Base-by-base conservation (phyloP, 306 rosid species). In the Vigna radiata region DNA sequence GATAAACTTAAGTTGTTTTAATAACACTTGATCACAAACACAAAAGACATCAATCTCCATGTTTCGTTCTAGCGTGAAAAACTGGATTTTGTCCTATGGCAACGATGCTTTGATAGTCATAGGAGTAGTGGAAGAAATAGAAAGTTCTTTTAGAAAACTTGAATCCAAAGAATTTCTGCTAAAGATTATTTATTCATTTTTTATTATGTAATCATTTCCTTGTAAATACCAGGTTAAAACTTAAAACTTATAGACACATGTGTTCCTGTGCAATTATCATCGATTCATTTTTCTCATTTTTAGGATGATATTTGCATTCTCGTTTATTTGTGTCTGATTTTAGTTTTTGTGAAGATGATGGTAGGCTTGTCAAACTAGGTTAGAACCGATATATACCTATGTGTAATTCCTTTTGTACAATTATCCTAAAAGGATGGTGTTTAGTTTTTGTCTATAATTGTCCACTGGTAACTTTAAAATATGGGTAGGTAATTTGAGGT, bases 401-500 rank as follows among this genome's bases (percentile, higher is more conserved):
- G 44, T 8, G 15, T 43, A 11, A 43, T 43, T 14, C 33, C 33
- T 21, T 23, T 55, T 21, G 8, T 19, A 21, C 16, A 9, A 13
- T 58, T 21, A 58, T 58, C 9, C 29, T 58, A 7, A 11, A 55
- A 21, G 21, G 21, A 19, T 10, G 2, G 12, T 58, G 14, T 27
- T 61, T 6, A 15, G 14, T 61, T 61, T 61, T 31, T 10, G 7
- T 6, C 16, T 31, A 7, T 58, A 25, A 6, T 59, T 74, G 7
- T 75, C 60, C 50, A 29, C 43, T 6, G 58, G 65, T 69, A 72
- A 49, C 44, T 74, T 79, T 61, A 62, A 63, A 64, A 64, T 81
- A 23, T 44, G 3, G 46, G 77, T 60, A 36, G 39, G 36, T 64
- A 67, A 74, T 49, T 44, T 37, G 15, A 66, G 23, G 52, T 36